Base-by-base conservation (phyloP, 768 basidiomycete genomes). In the Hygrocybe coccinea region DNA sequence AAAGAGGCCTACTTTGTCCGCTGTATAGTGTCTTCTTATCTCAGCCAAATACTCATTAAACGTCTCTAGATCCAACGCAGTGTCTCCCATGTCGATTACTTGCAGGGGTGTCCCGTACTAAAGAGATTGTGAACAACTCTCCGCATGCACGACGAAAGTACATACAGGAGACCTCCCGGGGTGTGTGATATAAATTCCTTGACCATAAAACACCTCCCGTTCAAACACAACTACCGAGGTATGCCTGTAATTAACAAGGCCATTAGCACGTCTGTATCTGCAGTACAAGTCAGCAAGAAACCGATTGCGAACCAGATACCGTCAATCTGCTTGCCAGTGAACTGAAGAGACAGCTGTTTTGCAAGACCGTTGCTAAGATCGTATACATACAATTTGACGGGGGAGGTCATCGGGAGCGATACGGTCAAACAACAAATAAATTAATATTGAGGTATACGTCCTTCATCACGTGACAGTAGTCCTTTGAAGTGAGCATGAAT, bases 321-420 rank as follows among this genome's bases (percentile, higher is more conserved):
- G 59, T 97, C 91, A 52, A 97, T 91, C 69, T 94, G 91, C 51
- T 83, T 81, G 4, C 95, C 95, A 0, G 88, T 89, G 38, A 97
- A 76, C 69, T 88, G 87, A 46, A 78, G 72, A 5, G 92, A 95
- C 35, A 97, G 72, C 57, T 84, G 80, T 52, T 79, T 78, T 5
- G 92, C 95, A 63, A 95, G 76, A 39, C 94, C 94, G 64, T 86
- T 84, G 70, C 86, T 93, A 52, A 95, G 84, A 64, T 97, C 94
- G 69, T 97, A 97, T 1, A 95, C 83, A 65, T 94, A 93, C 22
- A 97, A 79, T 61, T 90, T 76, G 15, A 97, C 92, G n/a, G 66
- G 64, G 7, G 66, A 54, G 52, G 71, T 67, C 69, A 73, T 76
- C 19, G 3, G 29, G 29, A 29, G 29, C 29, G n/a, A n/a, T n/a